These are phyloP conservation scores for Talaromyces sp. DNA, from an alignment of 2,329 filamentous ascomycete genomes.

Conservation along the genomic window DNA sequence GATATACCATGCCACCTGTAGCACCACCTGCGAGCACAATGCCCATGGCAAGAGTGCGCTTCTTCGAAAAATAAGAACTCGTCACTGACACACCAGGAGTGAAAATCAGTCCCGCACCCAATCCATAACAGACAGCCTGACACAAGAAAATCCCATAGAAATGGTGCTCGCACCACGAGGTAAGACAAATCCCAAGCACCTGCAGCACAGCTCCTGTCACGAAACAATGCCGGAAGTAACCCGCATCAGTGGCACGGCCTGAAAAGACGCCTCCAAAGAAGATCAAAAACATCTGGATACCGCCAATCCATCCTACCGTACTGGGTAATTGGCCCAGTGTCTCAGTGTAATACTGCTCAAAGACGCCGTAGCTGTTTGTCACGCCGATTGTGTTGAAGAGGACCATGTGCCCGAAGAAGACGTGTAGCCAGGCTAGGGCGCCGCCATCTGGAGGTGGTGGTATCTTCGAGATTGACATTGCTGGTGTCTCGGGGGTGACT, in stretches of 20 bases:
- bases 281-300: conserved; percentile 43
- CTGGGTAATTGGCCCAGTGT: conserved; percentile 31
- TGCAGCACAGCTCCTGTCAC: conserved; percentile 30
- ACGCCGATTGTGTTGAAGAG: conserved; percentile 27
- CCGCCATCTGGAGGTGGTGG: conserved; percentile 30
- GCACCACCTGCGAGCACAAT: conserved; percentile 37
- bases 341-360: conserved; percentile 44
- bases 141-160: conserved; percentile 52
- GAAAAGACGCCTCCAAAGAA: conserved; percentile 43
- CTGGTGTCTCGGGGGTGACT: neutral
- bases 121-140: conserved; percentile 42
- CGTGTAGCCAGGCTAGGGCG: conserved; percentile 30
- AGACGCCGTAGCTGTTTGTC: conserved; percentile 41
- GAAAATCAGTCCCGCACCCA: conserved; percentile 43
- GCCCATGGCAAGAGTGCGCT: conserved; percentile 38
- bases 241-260: conserved; percentile 42
- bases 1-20: conserved; percentile 46
- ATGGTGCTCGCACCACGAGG: conserved; percentile 36
- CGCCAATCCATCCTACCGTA: conserved; percentile 46
- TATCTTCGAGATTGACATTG: neutral
- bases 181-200: conserved; percentile 46
- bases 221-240: conserved; percentile 35
- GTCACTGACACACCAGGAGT: conserved; percentile 39
- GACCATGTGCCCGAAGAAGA: conserved; percentile 29
- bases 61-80: conserved; percentile 42